Base-by-base conservation (phyloP, 2,329 filamentous ascomycete species). In the Pseudocercospora vitis region DNA sequence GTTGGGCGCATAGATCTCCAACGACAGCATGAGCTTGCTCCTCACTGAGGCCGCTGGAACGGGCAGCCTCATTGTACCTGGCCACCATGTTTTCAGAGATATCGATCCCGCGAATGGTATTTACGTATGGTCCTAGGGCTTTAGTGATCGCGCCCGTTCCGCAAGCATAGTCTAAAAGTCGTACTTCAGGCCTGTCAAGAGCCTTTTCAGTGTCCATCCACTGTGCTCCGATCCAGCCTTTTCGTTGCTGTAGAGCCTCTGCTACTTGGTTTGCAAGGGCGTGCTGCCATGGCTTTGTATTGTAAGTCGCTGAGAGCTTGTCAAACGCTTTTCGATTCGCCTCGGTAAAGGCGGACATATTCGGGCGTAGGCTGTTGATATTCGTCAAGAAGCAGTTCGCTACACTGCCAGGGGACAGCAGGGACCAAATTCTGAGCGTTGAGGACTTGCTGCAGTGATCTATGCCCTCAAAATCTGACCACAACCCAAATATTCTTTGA, bases 1-100 rank as follows among this genome's bases (percentile, higher is more conserved):
- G 21, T 23, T 52, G 65, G 31, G 68, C 61, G 40, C 73, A 66
- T 0, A 77, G 58, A 54, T 78, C 66, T 6, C 72, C 68, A 9
- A 66, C 58, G 3, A 65, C 59, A 4, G 68, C 68, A 21, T 57
- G 42, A 2, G 65, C 62, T 58, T 64, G 62, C 33, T 65, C 62
- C 4, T 55, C 50, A 1, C 29, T 49, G 7, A 67, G 49, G 18
- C 63, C 65, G 4, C 62, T 60, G 2, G 59, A 54, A 12, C 39
- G 37, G 8, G 64, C 57, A 24, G 64, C 60, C 23, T 60, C 57
- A 46, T 68, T 71, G 60, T 69, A 71, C 19, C 52, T 55, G 33
- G 53, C 32, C 2, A 70, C 63, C 68, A 70, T 70, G 16, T 60
- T 59, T 23, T 63, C 57, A 48, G 63, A 65, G 33, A 71, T 57